Percentiles rank a stretch among this genome's conserved stretches.
These are phyloP conservation scores for Chamaecyparis obtusa DNA, from an alignment of 75 land plant genomes.

Conservation along the genomic window DNA sequence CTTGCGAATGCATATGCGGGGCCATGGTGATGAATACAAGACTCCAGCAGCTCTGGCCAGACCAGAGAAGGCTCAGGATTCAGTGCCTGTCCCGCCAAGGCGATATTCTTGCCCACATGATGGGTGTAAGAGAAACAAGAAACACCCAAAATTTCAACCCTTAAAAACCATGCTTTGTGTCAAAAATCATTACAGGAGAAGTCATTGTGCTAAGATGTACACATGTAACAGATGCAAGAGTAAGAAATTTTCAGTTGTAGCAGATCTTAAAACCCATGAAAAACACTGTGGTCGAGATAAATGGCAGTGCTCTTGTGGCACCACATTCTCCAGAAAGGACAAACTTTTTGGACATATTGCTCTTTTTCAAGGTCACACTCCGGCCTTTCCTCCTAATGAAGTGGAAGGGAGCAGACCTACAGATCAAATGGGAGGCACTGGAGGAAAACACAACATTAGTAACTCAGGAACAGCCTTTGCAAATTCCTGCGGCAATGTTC, in stretches of 20 bases:
- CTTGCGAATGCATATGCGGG: conserved; percentile 89
- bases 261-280: conserved; percentile 87
- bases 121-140: conserved; percentile 80
- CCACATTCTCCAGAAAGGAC: conserved; percentile 85
- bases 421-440: background rate
- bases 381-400: conserved; percentile 52
- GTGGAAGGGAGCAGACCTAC: conserved; percentile 13
- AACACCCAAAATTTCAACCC: conserved; percentile 77
- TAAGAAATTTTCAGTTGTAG: conserved; percentile 81
- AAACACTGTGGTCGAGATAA: conserved; percentile 85
- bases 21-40: conserved; percentile 87
- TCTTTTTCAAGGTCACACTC: conserved; percentile 78
- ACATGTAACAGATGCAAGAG: conserved; percentile 70
- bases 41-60: conserved; percentile 72
- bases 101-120: conserved; percentile 75
- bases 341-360: conserved; percentile 79
- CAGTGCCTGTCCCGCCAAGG: conserved; percentile 29
- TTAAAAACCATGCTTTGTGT: conserved; percentile 78
- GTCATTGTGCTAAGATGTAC: conserved; percentile 73
- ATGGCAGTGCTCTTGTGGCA: conserved; percentile 94
- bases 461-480: conserved; percentile 5
- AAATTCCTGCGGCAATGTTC: background rate
- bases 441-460: background rate
- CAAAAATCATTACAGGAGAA: conserved; percentile 83
- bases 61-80: conserved; percentile 43